Base-by-base conservation (phyloP, 1,139 yeast species). In the Hemisphaericaspora subhashii region DNA sequence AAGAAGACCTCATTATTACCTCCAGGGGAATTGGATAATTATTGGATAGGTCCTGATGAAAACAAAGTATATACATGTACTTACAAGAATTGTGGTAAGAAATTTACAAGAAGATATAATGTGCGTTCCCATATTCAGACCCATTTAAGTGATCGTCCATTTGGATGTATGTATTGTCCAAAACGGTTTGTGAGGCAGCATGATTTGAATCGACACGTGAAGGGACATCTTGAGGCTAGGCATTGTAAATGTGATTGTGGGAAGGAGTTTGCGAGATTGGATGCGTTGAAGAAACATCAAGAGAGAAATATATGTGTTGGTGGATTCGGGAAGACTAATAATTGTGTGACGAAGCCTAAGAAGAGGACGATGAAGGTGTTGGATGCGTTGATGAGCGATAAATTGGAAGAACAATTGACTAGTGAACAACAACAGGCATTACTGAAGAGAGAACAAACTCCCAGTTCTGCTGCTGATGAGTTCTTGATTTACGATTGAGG, bases 101-200 rank as follows among this genome's bases (percentile, higher is more conserved):
- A 77, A 41, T 92, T 94, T 63, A 82, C 90, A 8, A 74, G 98
- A 55, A 72, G 96, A 36, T 94, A 94, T 64, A 94, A 94, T 57
- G 89, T 88, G n/a, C 74, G 98, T 45, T 88, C 97, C 0, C 99
- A 94, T 59, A 90, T 94, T 41, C 98, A 94, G 59, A 94, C 98
- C 0, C 99, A 94, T 69, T 67, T 94, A 38, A 83, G 94, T 58
- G 98, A 94, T 60, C 71, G 98, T 41, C 99, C 99, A 1, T 84
- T 82, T 62, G 71, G 70, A 4, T 82, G 85, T 54, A 54, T 60
- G 11, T 66, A 68, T 45, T 86, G 92, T 58, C 78, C 80, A 4
- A 83, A 86, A 47, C 73, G 82, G 36, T 86, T 86, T 63, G 95
- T 86, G 12, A 70, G 95, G 34, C 96, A 94, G 48, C 98, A 94